Conservation (phyloP, 768 basidiomycete species). For the Termitomyces sp. region DNA sequence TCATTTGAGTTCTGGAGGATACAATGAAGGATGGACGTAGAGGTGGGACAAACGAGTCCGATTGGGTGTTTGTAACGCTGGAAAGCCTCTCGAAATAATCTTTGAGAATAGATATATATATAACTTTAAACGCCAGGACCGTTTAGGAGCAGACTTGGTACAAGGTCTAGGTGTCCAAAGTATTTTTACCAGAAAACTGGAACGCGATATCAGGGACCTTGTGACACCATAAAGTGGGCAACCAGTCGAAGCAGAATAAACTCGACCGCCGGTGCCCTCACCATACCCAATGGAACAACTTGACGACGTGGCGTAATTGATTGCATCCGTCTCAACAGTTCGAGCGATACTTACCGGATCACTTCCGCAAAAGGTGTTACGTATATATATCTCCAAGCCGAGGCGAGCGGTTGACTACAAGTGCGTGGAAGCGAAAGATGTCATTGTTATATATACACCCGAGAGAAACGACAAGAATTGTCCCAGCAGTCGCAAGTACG, state of each 20-base stretch:
- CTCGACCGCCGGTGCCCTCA: constrained; percentile 3
- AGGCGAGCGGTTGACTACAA: no score
- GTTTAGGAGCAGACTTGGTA: background rate
- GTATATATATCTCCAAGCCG: constrained; percentile 12
- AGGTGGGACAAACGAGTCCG: background rate
- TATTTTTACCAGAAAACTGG: background rate
- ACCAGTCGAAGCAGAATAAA: background rate
- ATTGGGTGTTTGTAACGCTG: no score
- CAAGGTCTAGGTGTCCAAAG: background rate
- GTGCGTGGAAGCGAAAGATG: no score
- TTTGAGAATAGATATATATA: background rate
- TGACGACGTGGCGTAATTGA: background rate
- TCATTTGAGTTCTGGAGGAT: no score
- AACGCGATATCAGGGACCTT: background rate
- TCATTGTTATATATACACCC: background rate
- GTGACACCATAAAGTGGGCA: background rate
- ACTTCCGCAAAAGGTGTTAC: constrained; percentile 6
- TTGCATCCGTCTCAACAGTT: background rate
- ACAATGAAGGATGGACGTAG: background rate
- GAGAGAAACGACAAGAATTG: background rate
- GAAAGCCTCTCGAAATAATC: background rate
- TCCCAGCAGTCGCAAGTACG: background rate
- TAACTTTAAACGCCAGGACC: background rate
- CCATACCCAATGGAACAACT: background rate
- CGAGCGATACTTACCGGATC: background rate